phyloP scores from a whole-genome alignment of 2,329 filamentous ascomycete genomes.

The Dothiorella sarmentorum region DNA sequence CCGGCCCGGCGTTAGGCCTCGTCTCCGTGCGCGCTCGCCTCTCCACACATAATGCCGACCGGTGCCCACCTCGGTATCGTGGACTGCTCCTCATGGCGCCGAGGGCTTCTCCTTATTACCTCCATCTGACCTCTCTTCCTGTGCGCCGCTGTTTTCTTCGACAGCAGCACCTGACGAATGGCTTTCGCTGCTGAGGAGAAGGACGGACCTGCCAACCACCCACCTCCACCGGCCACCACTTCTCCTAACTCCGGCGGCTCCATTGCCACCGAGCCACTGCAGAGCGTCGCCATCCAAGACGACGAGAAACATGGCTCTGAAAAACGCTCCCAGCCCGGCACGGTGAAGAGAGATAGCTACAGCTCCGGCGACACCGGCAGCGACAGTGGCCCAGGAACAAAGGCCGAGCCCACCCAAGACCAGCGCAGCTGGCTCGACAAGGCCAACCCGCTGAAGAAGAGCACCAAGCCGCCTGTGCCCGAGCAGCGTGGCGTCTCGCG shows the following conservation, averaged over 20 bases:
- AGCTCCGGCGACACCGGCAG: slow-evolving; percentile 27
- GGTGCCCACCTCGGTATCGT: neutral
- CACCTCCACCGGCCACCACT: slow-evolving; percentile 31
- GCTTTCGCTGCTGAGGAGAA: slow-evolving; percentile 33
- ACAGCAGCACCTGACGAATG: slow-evolving; percentile 19
- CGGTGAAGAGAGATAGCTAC: slow-evolving; percentile 25
- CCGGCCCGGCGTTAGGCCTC: slow-evolving; percentile 11
- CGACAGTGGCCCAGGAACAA: slow-evolving; percentile 28
- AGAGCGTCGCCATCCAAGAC: slow-evolving; percentile 32
- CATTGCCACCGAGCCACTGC: slow-evolving; percentile 38
- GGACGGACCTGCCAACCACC: slow-evolving; percentile 35
- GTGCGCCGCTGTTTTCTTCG: neutral
- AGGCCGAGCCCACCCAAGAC: neutral
- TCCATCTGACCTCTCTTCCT: too few relatives aligned
- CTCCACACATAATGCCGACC: slow-evolving; percentile 2
- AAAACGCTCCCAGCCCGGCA: slow-evolving; percentile 12
- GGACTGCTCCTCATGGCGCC: neutral
- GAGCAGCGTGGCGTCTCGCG: slow-evolving; percentile 54
- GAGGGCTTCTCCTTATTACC: neutral
- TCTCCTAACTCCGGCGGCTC: slow-evolving; percentile 38
- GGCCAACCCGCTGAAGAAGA: slow-evolving; percentile 47
- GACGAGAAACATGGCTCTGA: slow-evolving; percentile 10
- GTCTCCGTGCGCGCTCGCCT: slow-evolving; percentile 4
- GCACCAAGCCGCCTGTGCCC: slow-evolving; percentile 54
- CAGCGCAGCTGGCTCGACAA: slow-evolving; percentile 55